These are phyloP conservation scores for Acanthamoeba healyi DNA, from an alignment of 208 protist genomes.

Conservation along the genomic window DNA sequence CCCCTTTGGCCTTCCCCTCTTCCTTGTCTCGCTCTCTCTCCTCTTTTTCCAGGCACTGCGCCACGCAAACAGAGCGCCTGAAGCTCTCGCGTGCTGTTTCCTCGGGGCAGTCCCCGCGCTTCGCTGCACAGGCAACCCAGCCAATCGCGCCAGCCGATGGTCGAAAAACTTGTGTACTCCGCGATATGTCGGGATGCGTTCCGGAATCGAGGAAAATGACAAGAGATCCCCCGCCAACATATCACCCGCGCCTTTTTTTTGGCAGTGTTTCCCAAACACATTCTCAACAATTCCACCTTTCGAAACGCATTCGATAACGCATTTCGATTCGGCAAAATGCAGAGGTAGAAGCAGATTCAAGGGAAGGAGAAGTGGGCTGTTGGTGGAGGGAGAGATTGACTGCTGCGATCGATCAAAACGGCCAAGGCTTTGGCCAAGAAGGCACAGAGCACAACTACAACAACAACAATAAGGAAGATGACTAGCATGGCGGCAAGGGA, in stretches of 20 bases:
- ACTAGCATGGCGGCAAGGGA: not conserved
- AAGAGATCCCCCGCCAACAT: not conserved
- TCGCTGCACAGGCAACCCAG: not conserved
- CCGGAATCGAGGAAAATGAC: not conserved
- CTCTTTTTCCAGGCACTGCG: not conserved
- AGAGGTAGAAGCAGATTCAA: not conserved
- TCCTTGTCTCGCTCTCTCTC: not conserved
- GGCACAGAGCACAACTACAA: too few species aligned
- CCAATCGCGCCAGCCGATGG: not conserved
- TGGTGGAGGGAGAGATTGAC: not conserved
- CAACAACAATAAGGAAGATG: not conserved
- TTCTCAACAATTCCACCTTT: too few species aligned
- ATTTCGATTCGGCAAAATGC: not conserved
- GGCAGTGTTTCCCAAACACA: too few species aligned
- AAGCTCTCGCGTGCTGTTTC: not conserved
- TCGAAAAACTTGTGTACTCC: not conserved
- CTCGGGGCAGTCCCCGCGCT: not conserved
- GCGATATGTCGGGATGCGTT: not conserved
- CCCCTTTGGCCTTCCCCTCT: not conserved
- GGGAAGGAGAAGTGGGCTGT: not conserved
- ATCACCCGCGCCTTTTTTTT: too few species aligned
- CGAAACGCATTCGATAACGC: too few species aligned
- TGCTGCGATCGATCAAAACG: too few species aligned
- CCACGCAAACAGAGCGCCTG: not conserved
- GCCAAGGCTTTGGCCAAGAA: too few species aligned